Base-by-base conservation (phyloP, 2,329 filamentous ascomycete species). In the Diaporthe capsici region DNA sequence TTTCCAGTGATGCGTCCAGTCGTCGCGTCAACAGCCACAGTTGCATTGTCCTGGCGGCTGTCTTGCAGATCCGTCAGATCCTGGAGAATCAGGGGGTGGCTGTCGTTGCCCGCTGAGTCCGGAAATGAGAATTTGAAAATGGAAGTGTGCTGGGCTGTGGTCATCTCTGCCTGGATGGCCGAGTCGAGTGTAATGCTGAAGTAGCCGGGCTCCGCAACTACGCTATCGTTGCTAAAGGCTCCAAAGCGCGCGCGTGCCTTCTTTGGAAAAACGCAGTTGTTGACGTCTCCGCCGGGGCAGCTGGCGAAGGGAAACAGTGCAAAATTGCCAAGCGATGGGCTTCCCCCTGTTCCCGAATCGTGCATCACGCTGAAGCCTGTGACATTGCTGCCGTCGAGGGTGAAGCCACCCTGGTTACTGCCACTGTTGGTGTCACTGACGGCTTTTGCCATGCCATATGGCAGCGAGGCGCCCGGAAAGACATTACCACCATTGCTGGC, bases 281-380 rank as follows among this genome's bases (percentile, higher is more conserved):
- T 86, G 72, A 95, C 83, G 53, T 92, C 88, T 76, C 93, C 90
- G 20, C 85, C 87, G 0, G 88, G 86, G 77, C 93, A 95, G 55
- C 86, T 86, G 5, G 89, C 84, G 77, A 94, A 92, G 0, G 93
- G 88, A 77, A 95, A 95, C 1, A 95, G 85, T 0, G 94, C 92
- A 72, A 95, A 95, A 80, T 94, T 94, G 20, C 93, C 94, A 22
- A 95, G 84, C 5, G 92, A 94, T 0, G 93, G 90, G 1, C 84
- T 83, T 10, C 87, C 87, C 31, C 90, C 90, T 0, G 89, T 91
- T 1, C 90, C 90, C 2, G 88, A 90, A 79, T 92, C 90, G 80
- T 91, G 90, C 84, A 91, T 86, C 51, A 88, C 86, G 17, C 88
- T 90, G 82, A 91, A 92, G 20, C 90, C 91, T 6, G 86, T 86